phyloP scores from a whole-genome alignment of 345 rosid species.

The Syzygium aqueum region DNA sequence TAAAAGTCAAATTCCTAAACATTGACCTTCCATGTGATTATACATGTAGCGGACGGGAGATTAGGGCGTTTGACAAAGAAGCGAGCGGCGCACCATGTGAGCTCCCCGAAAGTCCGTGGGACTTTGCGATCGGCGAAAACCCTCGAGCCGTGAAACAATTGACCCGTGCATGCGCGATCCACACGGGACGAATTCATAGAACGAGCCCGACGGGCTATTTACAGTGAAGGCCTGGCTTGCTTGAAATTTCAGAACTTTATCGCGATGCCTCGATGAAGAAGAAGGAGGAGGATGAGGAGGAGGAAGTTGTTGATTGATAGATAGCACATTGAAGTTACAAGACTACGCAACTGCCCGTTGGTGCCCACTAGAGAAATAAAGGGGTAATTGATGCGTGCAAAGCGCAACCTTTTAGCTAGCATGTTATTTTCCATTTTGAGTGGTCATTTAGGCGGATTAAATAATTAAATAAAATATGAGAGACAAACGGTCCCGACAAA shows the following conservation, averaged over 20 bases:
- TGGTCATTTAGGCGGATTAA: neutral
- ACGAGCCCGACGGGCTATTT: neutral
- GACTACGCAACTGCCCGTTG: neutral
- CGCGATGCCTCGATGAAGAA: too few relatives aligned
- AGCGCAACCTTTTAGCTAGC: neutral
- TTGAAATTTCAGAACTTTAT: neutral
- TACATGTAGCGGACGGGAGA: neutral
- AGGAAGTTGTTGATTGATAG: neutral
- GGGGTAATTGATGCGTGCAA: neutral
- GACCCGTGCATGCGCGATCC: too few relatives aligned
- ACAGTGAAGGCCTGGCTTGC: neutral
- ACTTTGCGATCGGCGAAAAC: neutral
- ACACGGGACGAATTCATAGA: neutral
- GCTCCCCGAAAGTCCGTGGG: too few relatives aligned
- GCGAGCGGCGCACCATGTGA: fast-evolving
- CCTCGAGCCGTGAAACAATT: neutral
- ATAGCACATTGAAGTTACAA: neutral
- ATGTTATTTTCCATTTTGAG: neutral
- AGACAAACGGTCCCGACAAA: neutral
- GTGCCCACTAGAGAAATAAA: neutral
- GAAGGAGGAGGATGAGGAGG: neutral
- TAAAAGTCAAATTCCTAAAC: neutral
- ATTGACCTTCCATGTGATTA: neutral
- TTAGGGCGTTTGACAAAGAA: neutral
- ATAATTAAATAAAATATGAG: neutral